Conservation (phyloP, 257 asterid species). For the Haberlea rhodopensis region DNA sequence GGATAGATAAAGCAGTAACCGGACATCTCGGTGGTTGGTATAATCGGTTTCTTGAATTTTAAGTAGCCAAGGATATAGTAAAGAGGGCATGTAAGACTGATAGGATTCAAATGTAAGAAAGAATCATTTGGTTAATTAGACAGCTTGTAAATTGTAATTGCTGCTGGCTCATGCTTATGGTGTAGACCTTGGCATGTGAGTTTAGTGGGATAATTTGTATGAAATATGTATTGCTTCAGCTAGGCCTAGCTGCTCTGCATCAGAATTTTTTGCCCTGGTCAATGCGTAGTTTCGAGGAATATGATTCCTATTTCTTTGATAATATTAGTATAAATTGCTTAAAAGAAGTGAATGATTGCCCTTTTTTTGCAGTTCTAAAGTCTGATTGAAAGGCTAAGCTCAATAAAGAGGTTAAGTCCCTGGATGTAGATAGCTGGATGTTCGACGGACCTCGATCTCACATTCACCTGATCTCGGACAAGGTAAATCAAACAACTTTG, state of each 20-base stretch:
- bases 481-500: slow-evolving; percentile 37
- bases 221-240: not conserved
- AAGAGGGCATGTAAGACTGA: too few species aligned
- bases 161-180: not conserved
- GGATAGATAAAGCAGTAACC: too few species aligned
- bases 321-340: not conserved
- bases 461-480: slow-evolving; percentile 69
- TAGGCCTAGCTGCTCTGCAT: too few species aligned
- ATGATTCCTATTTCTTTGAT: not conserved
- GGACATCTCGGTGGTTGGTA: too few species aligned
- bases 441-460: slow-evolving; percentile 94
- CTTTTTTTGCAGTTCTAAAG: slow-evolving; percentile 58
- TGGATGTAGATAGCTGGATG: slow-evolving; percentile 97
- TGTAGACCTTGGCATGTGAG: too few species aligned
- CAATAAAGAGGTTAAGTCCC: slow-evolving; percentile 77
- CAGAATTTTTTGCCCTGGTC: too few species aligned
- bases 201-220: not conserved
- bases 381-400: slow-evolving; percentile 76
- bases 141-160: not conserved
- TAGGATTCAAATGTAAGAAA: too few species aligned
- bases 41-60: too few species aligned
- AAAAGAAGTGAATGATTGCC: slow-evolving; percentile 17
- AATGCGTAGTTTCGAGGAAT: too few species aligned
- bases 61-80: too few species aligned
- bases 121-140: not conserved